Percentiles rank a stretch among this genome's conserved stretches.
Conservation (phyloP, 148 eudicot genomes). For the Selenicereus undatus region DNA sequence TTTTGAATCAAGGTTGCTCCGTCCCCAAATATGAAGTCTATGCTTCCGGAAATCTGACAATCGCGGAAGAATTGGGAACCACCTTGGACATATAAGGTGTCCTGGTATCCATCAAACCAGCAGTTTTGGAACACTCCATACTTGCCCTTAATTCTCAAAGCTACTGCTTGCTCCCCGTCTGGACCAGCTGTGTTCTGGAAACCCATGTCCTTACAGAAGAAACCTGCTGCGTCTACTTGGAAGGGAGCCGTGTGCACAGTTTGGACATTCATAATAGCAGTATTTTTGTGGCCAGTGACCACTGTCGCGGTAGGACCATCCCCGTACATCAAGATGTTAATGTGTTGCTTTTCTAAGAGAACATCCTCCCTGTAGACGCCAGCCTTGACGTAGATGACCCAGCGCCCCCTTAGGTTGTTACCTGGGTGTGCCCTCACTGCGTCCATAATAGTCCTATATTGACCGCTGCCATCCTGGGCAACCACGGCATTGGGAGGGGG, state of each 20-base stretch:
- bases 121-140: slow-evolving; percentile 42
- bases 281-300: slow-evolving; percentile 36
- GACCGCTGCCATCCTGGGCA: slow-evolving; percentile 55
- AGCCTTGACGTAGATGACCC: slow-evolving; percentile 47
- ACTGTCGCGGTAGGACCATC: slow-evolving; percentile 51
- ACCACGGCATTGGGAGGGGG: slow-evolving; percentile 40
- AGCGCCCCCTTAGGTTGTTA: slow-evolving; percentile 28
- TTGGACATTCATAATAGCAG: slow-evolving; percentile 9
- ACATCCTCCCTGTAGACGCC: slow-evolving; percentile 50
- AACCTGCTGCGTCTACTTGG: slow-evolving; percentile 32
- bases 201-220: slow-evolving; percentile 39
- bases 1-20: slow-evolving; percentile 40
- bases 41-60: slow-evolving; percentile 53
- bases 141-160: slow-evolving; percentile 36
- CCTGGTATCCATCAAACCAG: slow-evolving; percentile 54
- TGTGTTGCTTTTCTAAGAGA: slow-evolving; percentile 26
- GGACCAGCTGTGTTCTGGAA: slow-evolving; percentile 61
- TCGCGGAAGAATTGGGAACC: slow-evolving; percentile 56
- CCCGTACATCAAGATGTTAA: slow-evolving; percentile 46
- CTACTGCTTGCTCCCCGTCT: slow-evolving; percentile 55
- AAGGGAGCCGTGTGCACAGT: slow-evolving; percentile 39
- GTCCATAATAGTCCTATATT: slow-evolving; percentile 35
- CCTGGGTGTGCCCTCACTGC: slow-evolving; percentile 44
- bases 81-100: slow-evolving; percentile 47
- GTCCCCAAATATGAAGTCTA: slow-evolving; percentile 59